Evolutionary conservation across 805 yeast species (phyloP).

Genomic region (Spathaspora gorwiae): DNA sequence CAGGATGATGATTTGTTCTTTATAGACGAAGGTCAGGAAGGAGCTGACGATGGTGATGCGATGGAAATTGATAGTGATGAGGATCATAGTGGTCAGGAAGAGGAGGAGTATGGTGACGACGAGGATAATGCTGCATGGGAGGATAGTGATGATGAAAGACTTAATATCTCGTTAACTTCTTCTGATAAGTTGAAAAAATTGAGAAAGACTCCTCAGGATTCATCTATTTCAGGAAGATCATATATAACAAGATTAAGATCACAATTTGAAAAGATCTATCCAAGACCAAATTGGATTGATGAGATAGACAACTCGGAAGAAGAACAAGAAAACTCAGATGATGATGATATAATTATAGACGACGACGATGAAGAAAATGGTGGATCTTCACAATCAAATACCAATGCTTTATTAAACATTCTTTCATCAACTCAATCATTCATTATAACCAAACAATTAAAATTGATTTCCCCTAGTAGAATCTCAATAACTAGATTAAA

Average conservation of each 20-base stretch:
- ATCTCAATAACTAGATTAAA: slow-evolving; percentile 77
- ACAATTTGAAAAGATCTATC: slow-evolving; percentile 71
- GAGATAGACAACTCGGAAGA: slow-evolving; percentile 29
- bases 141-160: slow-evolving; percentile 86
- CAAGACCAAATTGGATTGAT: slow-evolving; percentile 79
- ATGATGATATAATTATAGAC: slow-evolving; percentile 14
- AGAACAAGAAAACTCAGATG: slow-evolving; percentile 17
- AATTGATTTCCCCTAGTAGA: slow-evolving; percentile 62
- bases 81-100: slow-evolving; percentile 18
- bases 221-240: slow-evolving; percentile 50
- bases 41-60: slow-evolving; percentile 30
- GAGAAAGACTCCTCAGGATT: slow-evolving; percentile 55
- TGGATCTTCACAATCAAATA: slow-evolving; percentile 15
- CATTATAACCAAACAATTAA: slow-evolving; percentile 40
- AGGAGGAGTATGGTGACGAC: slow-evolving; percentile 17
- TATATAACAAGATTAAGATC: slow-evolving; percentile 63
- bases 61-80: slow-evolving; percentile 23
- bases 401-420: slow-evolving; percentile 29
- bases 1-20: slow-evolving; percentile 40
- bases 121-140: slow-evolving; percentile 52
- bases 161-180: slow-evolving; percentile 54
- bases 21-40: slow-evolving; percentile 41
- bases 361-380: slow-evolving; percentile 21
- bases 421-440: slow-evolving; percentile 33
- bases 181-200: slow-evolving; percentile 67